Base-by-base conservation (phyloP, 805 yeast species). In the Nakazawaea pomicola region DNA sequence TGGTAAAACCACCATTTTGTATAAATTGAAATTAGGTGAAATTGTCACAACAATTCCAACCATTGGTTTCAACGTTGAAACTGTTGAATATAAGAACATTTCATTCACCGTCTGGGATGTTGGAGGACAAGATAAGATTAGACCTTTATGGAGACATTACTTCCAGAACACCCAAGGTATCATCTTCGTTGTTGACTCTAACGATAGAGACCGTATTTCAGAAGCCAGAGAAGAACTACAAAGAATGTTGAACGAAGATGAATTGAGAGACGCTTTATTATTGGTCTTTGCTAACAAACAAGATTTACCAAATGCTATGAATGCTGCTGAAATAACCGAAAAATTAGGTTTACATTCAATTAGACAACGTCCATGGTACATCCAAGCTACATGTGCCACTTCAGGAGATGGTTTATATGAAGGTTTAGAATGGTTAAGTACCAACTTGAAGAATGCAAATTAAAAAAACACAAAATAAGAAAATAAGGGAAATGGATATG, bases 301-400 rank as follows among this genome's bases (percentile, higher is more conserved):
- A 76, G 98, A 91, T 78, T 79, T 91, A 74, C 96, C 96, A 72
- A 90, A 90, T 62, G 97, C 98, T 57, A 90, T 91, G 97, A 86
- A 86, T 65, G 96, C 98, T 53, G 96, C 96, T 53, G 98, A 91
- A 75, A 86, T 91, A 67, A 89, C 97, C 56, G 96, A 89, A 72
- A 89, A 88, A 70, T 79, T 91, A 60, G 97, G 96, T 51, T 83
- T 91, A 63, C 96, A 90, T 68, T 87, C 96, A 43, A 83, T 93
- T 67, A 85, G 96, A 76, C 96, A 90, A 75, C 87, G 98, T 73
- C 96, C 96, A 60, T 93, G 99, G 99, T 91, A 85, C 74, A 91
- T 93, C 65, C 97, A 91, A 74, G 88, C 99, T 54, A 87, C 98
- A 50, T 90, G 98, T 74, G 99, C 99, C 55, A 91, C 97, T 54